Conservation (phyloP, 176 grass and related monocot genomes). For the Oryza glaberrima region DNA sequence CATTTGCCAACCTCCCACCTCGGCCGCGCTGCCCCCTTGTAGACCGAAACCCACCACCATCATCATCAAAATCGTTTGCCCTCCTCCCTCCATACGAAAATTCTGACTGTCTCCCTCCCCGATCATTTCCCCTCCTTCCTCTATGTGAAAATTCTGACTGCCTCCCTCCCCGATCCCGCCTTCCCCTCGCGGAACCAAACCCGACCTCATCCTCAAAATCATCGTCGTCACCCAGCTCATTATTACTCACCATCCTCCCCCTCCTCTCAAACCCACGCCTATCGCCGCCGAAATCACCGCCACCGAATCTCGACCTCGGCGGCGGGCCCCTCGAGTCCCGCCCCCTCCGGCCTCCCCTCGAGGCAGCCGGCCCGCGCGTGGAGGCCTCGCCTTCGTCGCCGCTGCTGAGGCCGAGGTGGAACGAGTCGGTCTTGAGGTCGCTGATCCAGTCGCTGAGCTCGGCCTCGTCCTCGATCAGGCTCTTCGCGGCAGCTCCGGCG, state of each 20-base stretch:
- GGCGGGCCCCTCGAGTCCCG: slow-evolving; percentile 48
- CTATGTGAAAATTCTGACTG: slow-evolving; percentile 37
- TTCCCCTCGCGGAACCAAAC: slow-evolving; percentile 55
- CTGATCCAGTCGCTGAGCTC: slow-evolving; percentile 85
- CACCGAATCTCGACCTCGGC: slow-evolving; percentile 48
- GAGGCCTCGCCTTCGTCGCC: slow-evolving; percentile 55
- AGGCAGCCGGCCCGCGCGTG: slow-evolving; percentile 18
- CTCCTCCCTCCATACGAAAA: slow-evolving; percentile 33
- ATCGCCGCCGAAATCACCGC: slow-evolving; percentile 47
- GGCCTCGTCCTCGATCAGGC: slow-evolving; percentile 82
- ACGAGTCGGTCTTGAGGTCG: slow-evolving; percentile 71
- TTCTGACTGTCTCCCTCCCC: slow-evolving; percentile 36
- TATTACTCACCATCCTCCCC: slow-evolving; percentile 41
- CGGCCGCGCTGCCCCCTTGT: slow-evolving; percentile 33
- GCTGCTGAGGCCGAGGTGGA: slow-evolving; percentile 60
- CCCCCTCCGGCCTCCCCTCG: slow-evolving; percentile 50
- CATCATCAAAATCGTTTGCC: slow-evolving; percentile 40
- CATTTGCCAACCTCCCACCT: neutral
- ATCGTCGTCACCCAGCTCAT: slow-evolving; percentile 40
- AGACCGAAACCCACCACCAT: slow-evolving; percentile 37
- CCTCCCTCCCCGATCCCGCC: slow-evolving; percentile 41
- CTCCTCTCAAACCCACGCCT: slow-evolving; percentile 40
- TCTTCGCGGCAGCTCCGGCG: slow-evolving; percentile 47
- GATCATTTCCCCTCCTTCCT: slow-evolving; percentile 44
- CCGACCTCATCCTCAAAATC: slow-evolving; percentile 26